Conservation (phyloP, 768 basidiomycete genomes). For the Hygrocybe coccinea region DNA sequence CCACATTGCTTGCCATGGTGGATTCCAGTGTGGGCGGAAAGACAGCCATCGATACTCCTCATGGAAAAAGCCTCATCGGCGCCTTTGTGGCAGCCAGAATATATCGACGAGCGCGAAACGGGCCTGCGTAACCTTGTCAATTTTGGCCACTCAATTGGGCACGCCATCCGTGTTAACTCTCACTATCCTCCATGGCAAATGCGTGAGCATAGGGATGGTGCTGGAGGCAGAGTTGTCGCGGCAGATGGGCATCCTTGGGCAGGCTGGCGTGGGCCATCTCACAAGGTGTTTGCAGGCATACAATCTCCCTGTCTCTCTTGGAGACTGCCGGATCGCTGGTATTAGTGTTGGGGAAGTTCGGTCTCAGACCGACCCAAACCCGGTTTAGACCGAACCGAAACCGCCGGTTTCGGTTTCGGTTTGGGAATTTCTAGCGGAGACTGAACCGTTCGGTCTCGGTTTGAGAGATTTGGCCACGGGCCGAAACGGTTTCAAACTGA, state of each 20-base stretch:
- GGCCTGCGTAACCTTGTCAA: constrained; percentile 98
- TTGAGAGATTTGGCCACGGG: too few relatives aligned
- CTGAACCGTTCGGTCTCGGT: too few relatives aligned
- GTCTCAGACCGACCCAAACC: too few relatives aligned
- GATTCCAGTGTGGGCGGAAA: constrained; percentile 97
- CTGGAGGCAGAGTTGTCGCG: constrained; percentile 93
- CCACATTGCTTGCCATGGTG: constrained; percentile 96
- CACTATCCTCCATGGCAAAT: constrained; percentile 92
- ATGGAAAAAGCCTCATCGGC: constrained; percentile 97
- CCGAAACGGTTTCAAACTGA: too few relatives aligned
- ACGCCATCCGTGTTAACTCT: constrained; percentile 96
- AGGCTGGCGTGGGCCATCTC: constrained; percentile 89
- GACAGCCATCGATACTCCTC: constrained; percentile 98
- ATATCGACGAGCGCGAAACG: constrained; percentile 94
- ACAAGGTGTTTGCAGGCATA: constrained; percentile 84
- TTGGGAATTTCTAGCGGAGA: too few relatives aligned
- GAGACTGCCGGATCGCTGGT: constrained; percentile 74
- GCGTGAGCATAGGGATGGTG: constrained; percentile 92
- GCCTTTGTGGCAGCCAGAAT: constrained; percentile 98
- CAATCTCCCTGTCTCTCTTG: constrained; percentile 79
- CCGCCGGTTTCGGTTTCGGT: too few relatives aligned
- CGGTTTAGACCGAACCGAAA: too few relatives aligned
- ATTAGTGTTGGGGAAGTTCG: too few relatives aligned
- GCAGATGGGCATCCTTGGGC: constrained; percentile 79
- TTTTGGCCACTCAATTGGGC: constrained; percentile 97